Evolutionary conservation across 441 rosid species (phyloP).

Genomic region (Aquilaria agallochum): DNA sequence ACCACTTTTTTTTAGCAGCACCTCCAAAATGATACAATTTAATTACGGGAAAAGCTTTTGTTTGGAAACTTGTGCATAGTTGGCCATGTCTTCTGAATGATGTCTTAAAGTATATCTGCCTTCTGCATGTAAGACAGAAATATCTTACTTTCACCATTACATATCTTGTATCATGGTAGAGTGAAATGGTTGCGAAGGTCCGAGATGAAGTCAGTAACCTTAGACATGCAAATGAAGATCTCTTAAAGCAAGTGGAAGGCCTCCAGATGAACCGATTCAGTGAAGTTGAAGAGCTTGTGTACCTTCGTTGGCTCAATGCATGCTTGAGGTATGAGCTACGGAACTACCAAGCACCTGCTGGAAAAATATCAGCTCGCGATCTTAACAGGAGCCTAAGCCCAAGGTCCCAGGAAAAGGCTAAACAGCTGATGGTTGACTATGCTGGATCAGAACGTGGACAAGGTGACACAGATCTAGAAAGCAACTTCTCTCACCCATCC

Average conservation of each 20-base stretch:
- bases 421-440: conserved; percentile 78
- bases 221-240: conserved; percentile 81
- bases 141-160: background rate
- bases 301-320: conserved; percentile 98
- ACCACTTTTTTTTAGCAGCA: no score
- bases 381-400: conserved; percentile 84
- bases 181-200: conserved; percentile 68
- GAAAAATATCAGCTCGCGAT: conserved; percentile 88
- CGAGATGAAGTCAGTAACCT: conserved; percentile 75
- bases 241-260: conserved; percentile 95
- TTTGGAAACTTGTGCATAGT: background rate
- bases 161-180: conserved; percentile 38
- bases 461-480: conserved; percentile 87
- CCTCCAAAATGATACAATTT: no score
- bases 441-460: conserved; percentile 98
- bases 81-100: background rate
- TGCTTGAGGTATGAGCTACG: conserved; percentile 94
- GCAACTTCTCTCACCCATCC: conserved; percentile 85
- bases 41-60: no score
- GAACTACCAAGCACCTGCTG: conserved; percentile 82
- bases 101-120: background rate
- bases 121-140: background rate
- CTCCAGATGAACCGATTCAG: conserved; percentile 95
- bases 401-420: conserved; percentile 85
- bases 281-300: conserved; percentile 97